Conservation (phyloP, 805 yeast genomes). For the Kluyveromyces starmeri region DNA sequence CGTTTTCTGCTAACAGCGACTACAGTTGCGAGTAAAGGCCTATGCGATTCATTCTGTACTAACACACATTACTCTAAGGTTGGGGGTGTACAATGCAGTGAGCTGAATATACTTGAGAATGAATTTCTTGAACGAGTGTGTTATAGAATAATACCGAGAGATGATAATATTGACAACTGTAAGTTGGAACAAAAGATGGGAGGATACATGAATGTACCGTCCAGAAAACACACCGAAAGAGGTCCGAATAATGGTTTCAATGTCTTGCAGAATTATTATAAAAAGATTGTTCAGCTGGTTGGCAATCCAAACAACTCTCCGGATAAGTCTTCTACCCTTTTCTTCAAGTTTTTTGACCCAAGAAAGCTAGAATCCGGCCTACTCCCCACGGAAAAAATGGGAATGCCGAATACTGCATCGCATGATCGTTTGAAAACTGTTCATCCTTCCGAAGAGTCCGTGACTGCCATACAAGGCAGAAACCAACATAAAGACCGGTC, state of each 20-base stretch:
- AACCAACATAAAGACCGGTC: too few relatives aligned
- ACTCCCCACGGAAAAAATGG: neutral
- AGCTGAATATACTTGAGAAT: slow-evolving; percentile 76
- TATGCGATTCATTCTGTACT: slow-evolving; percentile 90
- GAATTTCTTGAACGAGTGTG: slow-evolving; percentile 77
- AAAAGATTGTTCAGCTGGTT: slow-evolving; percentile 40
- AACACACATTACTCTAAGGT: slow-evolving; percentile 91
- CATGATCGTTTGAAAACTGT: too few relatives aligned
- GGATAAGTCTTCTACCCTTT: slow-evolving; percentile 17
- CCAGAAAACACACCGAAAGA: slow-evolving; percentile 8
- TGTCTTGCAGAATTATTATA: slow-evolving; percentile 40
- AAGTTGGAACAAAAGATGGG: slow-evolving; percentile 23
- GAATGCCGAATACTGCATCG: neutral
- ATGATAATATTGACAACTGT: slow-evolving; percentile 33
- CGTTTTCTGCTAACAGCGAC: slow-evolving; percentile 85
- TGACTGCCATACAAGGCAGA: too few relatives aligned
- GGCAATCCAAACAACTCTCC: slow-evolving; percentile 31
- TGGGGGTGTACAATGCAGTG: slow-evolving; percentile 82
- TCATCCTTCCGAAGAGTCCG: too few relatives aligned
- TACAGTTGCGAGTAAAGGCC: slow-evolving; percentile 80
- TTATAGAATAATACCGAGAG: slow-evolving; percentile 64
- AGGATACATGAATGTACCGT: slow-evolving; percentile 1
- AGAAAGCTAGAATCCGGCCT: neutral
- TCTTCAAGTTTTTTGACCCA: slow-evolving; percentile 1
- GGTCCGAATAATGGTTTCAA: slow-evolving; percentile 28